A percentile compares a stretch with the other conserved stretches of the same genome.
Conservation (phyloP, 2,329 filamentous ascomycete genomes). For the Neurospora sp. region DNA sequence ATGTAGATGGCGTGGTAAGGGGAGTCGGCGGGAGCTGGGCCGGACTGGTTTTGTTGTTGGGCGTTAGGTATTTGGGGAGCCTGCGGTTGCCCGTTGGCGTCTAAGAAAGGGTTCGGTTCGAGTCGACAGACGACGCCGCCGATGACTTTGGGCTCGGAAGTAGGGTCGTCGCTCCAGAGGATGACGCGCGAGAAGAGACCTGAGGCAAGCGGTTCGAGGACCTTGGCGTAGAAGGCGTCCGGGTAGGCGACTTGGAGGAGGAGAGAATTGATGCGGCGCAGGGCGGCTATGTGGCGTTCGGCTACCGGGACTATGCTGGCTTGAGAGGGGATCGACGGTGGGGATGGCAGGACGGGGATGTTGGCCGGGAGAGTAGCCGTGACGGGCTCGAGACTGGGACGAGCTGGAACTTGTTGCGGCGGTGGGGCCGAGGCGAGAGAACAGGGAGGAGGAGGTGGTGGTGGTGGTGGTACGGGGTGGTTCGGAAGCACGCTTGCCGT, state of each 20-base stretch:
- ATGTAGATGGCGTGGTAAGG: slow-evolving; percentile 47
- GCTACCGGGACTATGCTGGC: slow-evolving; percentile 43
- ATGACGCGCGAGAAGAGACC: slow-evolving; percentile 51
- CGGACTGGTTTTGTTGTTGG: neutral
- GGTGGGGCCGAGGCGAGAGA: slow-evolving; percentile 9
- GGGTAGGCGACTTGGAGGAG: slow-evolving; percentile 55
- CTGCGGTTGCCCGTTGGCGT: slow-evolving; percentile 9
- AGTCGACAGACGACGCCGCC: slow-evolving; percentile 55
- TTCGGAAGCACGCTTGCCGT: slow-evolving; percentile 8
- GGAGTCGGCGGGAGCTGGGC: slow-evolving; percentile 9
- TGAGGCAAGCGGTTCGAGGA: slow-evolving; percentile 38
- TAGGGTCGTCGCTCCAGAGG: slow-evolving; percentile 39
- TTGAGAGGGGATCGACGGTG: slow-evolving; percentile 32
- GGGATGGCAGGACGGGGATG: slow-evolving; percentile 23
- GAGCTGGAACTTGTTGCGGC: slow-evolving; percentile 8
- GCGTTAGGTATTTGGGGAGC: slow-evolving; percentile 1
- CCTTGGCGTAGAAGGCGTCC: slow-evolving; percentile 51
- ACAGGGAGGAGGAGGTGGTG: slow-evolving; percentile 11
- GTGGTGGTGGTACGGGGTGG: slow-evolving; percentile 12
- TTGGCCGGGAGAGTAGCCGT: slow-evolving; percentile 12
- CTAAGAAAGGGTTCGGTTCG: slow-evolving; percentile 35
- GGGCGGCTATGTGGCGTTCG: slow-evolving; percentile 42
- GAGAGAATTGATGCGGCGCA: slow-evolving; percentile 56
- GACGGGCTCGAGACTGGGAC: neutral
- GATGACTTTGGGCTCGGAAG: slow-evolving; percentile 38